Conservation (phyloP, 2,329 filamentous ascomycete genomes). For the Xylaria arbuscula region DNA sequence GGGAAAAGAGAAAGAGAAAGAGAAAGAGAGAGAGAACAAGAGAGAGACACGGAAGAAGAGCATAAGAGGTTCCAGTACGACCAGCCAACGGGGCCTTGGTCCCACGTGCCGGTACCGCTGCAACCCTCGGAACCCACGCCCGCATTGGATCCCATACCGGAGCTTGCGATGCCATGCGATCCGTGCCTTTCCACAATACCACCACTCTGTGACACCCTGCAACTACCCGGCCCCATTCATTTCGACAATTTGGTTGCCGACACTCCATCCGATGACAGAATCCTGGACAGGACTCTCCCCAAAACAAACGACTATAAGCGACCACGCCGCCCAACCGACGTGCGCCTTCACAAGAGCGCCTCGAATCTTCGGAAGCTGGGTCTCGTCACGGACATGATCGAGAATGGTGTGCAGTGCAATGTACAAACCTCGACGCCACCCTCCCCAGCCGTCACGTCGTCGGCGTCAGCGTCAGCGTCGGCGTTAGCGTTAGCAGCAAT, state of each 20-base stretch:
- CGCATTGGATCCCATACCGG: slow-evolving; percentile 28
- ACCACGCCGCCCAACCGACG: slow-evolving; percentile 32
- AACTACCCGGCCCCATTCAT: slow-evolving; percentile 21
- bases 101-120: slow-evolving; percentile 16
- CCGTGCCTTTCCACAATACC: slow-evolving; percentile 24
- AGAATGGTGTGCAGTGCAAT: slow-evolving; percentile 48
- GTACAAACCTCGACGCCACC: slow-evolving; percentile 43
- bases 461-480: slow-evolving; percentile 22
- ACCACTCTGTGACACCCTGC: slow-evolving; percentile 22
- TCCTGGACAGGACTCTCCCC: neutral
- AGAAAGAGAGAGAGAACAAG: neutral
- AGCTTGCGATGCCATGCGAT: slow-evolving; percentile 27
- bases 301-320: slow-evolving; percentile 24
- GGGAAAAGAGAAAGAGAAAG: neutral
- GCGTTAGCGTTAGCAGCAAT: slow-evolving; percentile 17
- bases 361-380: slow-evolving; percentile 41
- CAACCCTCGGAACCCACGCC: slow-evolving; percentile 32
- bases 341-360: slow-evolving; percentile 35
- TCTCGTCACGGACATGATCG: slow-evolving; percentile 47
- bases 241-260: neutral
- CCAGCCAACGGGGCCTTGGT: slow-evolving; percentile 2
- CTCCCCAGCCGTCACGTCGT: slow-evolving; percentile 30
- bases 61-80: neutral
- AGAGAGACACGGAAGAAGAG: neutral
- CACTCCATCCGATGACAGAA: slow-evolving; percentile 10